phyloP scores from a whole-genome alignment of 2,329 filamentous ascomycete species.

The Curvularia lunata region DNA sequence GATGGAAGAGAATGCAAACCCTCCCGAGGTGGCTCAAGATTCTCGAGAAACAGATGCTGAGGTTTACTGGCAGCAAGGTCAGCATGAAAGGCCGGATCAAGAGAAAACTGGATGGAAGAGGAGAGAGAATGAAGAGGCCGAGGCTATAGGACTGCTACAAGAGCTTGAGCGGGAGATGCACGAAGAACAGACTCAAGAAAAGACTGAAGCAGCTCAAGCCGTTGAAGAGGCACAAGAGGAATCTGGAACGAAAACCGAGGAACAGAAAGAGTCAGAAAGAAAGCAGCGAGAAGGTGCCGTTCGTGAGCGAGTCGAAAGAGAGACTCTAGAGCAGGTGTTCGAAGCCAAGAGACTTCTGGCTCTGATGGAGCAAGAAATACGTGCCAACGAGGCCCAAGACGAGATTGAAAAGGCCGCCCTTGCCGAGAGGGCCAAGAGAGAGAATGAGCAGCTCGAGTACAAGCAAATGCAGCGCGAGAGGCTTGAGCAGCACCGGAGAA shows the following conservation, averaged over 20 bases:
- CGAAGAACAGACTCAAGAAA: conserved; percentile 5
- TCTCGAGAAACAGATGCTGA: not conserved
- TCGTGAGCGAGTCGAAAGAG: conserved; percentile 14
- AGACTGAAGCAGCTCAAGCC: conserved; percentile 9
- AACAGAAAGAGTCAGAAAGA: conserved; percentile 5
- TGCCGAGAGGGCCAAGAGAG: conserved; percentile 12
- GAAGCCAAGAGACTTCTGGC: conserved; percentile 15
- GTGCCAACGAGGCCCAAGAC: conserved; percentile 8
- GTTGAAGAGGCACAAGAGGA: conserved; percentile 4
- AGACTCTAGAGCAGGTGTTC: conserved; percentile 15
- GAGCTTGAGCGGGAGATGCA: conserved; percentile 3
- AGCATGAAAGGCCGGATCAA: conserved; percentile 11
- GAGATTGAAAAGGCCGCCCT: conserved; percentile 11
- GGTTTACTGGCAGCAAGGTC: not conserved
- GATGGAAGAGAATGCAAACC: not conserved
- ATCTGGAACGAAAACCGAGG: conserved; percentile 1
- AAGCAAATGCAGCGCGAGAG: conserved; percentile 13
- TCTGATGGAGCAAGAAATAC: conserved; percentile 15
- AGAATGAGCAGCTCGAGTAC: conserved; percentile 13
- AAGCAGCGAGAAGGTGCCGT: conserved; percentile 6
- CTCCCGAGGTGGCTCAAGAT: not conserved
- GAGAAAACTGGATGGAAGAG: conserved; percentile 13
- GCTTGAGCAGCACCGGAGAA: conserved; percentile 11
- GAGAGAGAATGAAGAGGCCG: conserved; percentile 9
- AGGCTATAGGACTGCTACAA: conserved; percentile 6